phyloP scores from a whole-genome alignment of 2,329 filamentous ascomycete genomes.

The Achaetomium macrosporum region DNA sequence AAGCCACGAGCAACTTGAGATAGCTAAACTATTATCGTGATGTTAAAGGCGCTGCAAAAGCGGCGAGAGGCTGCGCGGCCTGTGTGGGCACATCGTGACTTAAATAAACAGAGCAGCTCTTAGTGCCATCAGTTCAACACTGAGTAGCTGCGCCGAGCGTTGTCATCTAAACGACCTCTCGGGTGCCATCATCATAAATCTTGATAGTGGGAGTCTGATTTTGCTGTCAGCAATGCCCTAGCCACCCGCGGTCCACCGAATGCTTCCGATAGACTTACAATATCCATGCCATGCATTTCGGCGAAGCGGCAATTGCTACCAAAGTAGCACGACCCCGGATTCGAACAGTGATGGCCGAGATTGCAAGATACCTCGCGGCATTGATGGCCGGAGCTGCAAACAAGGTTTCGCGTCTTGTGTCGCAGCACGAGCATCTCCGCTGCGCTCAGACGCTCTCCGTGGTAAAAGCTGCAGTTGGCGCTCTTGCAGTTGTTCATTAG shows the following conservation, averaged over 20 bases:
- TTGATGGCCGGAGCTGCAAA: constrained; percentile 12
- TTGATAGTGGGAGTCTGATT: constrained; percentile 20
- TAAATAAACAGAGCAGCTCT: too few relatives aligned
- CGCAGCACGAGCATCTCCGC: constrained; percentile 18
- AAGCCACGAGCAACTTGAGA: background rate
- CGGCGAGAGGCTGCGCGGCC: too few relatives aligned
- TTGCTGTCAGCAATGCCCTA: constrained; percentile 1
- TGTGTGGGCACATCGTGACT: too few relatives aligned
- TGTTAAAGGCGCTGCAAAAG: background rate
- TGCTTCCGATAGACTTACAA: constrained; percentile 17
- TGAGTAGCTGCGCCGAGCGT: background rate
- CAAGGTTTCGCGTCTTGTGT: constrained; percentile 19
- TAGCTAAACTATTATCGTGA: background rate
- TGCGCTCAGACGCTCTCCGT: constrained; percentile 16
- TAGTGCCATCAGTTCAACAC: background rate
- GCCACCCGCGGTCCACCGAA: background rate
- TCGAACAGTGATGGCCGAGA: constrained; percentile 24
- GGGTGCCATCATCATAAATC: constrained; percentile 18
- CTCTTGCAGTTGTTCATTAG: constrained; percentile 21
- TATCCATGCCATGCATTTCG: constrained; percentile 23
- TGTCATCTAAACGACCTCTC: constrained; percentile 12
- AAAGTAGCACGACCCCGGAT: constrained; percentile 19
- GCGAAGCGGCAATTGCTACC: constrained; percentile 21
- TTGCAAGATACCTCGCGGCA: constrained; percentile 21
- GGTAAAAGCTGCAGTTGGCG: constrained; percentile 18